These are phyloP conservation scores for Ehretia macrophylla DNA, from an alignment of 257 asterid genomes.

Conservation along the genomic window DNA sequence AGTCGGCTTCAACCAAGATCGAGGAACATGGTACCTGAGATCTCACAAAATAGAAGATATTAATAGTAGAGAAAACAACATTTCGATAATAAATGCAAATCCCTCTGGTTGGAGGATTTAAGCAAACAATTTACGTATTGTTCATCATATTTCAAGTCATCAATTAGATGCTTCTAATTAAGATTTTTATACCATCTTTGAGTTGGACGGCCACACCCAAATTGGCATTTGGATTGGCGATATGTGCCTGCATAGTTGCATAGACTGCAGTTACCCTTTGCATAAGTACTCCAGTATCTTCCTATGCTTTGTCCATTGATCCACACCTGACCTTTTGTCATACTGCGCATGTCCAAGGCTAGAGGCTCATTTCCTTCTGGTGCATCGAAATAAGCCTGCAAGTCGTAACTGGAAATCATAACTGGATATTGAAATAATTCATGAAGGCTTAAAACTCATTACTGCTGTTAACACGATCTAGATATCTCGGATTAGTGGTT, in stretches of 20 bases:
- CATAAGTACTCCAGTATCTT: constrained; percentile 78
- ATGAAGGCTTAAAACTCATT: no score
- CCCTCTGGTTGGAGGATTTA: no score
- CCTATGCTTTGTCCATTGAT: constrained; percentile 88
- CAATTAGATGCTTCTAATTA: no score
- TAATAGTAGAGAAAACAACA: no score
- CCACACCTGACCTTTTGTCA: constrained; percentile 96
- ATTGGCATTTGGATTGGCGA: constrained; percentile 60
- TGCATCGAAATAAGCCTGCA: constrained; percentile 70
- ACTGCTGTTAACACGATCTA: no score
- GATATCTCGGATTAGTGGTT: no score
- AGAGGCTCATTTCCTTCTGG: constrained; percentile 73
- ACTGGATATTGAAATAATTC: neutral
- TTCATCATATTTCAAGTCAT: no score
- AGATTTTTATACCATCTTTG: constrained; percentile 75
- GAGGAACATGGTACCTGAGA: constrained; percentile 90
- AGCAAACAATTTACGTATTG: no score
- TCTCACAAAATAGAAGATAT: neutral
- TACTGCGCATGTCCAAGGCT: constrained; percentile 74
- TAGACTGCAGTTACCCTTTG: constrained; percentile 59
- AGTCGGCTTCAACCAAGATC: constrained; percentile 76
- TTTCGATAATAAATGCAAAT: no score
- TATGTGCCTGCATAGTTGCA: constrained; percentile 74
- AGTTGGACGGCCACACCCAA: constrained; percentile 95
- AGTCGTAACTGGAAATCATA: neutral